Conservation (phyloP, 192 early-diverging fungal genomes). For the Backusella tuberculispora region DNA sequence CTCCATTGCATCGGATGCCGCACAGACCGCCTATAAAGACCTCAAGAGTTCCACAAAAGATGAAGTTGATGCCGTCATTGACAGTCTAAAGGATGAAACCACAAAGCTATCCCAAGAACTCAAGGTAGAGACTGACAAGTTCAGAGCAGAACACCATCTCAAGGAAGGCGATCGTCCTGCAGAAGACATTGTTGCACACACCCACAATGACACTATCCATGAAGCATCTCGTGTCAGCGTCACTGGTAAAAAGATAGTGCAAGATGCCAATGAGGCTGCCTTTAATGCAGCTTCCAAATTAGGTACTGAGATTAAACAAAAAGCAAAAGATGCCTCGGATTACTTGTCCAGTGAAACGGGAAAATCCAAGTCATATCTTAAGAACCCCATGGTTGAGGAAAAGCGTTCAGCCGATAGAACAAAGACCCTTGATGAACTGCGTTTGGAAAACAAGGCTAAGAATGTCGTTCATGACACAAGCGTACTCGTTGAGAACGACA, state of each 20-base stretch:
- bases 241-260: not conserved
- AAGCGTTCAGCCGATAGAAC: not conserved
- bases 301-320: not conserved
- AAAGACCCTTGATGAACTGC: slow-evolving; percentile 2
- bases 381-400: slow-evolving; percentile 17
- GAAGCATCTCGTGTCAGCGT: not conserved
- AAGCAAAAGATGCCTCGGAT: not conserved
- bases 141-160: slow-evolving; percentile 27
- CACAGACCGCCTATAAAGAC: not conserved
- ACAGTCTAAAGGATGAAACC: not conserved
- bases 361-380: not conserved
- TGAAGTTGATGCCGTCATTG: not conserved
- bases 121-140: slow-evolving; percentile 19
- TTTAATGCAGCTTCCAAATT: not conserved
- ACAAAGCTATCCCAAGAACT: not conserved
- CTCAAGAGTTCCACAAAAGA: not conserved
- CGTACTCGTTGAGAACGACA: not conserved
- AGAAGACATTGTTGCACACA: slow-evolving; percentile 11
- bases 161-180: slow-evolving; percentile 27
- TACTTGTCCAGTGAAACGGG: not conserved
- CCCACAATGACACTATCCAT: not conserved
- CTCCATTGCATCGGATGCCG: not conserved
- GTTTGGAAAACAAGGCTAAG: slow-evolving; percentile 6
- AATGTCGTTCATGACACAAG: not conserved
- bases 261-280: not conserved